Percentiles rank a stretch among this genome's conserved stretches.
Evolutionary conservation across 176 grass and related monocot genomes (phyloP).

Genomic region (Cocos nucifera): DNA sequence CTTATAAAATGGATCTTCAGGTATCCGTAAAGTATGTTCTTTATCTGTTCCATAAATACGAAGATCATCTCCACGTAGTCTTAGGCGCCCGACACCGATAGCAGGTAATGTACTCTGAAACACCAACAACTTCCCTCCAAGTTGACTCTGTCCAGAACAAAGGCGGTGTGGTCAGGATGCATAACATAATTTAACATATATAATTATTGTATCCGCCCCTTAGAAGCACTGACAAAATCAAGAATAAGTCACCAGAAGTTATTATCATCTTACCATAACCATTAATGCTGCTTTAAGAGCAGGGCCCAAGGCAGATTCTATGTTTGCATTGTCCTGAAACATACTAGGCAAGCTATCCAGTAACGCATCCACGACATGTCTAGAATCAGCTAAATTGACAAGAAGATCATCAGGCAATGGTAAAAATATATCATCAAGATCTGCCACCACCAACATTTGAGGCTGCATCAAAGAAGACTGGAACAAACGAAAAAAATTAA

Average conservation of each 20-base stretch:
- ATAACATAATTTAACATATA: no score
- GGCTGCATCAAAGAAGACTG: slow-evolving; percentile 88
- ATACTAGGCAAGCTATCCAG: slow-evolving; percentile 93
- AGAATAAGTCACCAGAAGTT: background rate
- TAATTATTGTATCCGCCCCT: no score
- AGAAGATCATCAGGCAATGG: slow-evolving; percentile 94
- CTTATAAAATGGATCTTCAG: slow-evolving; percentile 96
- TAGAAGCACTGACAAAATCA: no score
- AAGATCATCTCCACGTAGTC: slow-evolving; percentile 83
- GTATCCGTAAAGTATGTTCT: slow-evolving; percentile 66
- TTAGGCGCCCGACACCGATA: slow-evolving; percentile 70
- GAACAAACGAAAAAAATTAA: slow-evolving; percentile 20
- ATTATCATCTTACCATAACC: slow-evolving; percentile 65
- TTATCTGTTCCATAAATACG: slow-evolving; percentile 91
- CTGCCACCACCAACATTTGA: slow-evolving; percentile 91
- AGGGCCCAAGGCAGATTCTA: slow-evolving; percentile 88
- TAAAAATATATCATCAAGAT: slow-evolving; percentile 84
- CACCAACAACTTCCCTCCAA: slow-evolving; percentile 77
- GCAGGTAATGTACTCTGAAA: slow-evolving; percentile 97
- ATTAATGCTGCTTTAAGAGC: slow-evolving; percentile 92
- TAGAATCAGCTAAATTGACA: slow-evolving; percentile 87
- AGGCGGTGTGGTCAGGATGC: no score
- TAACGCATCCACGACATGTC: slow-evolving; percentile 69
- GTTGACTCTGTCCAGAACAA: slow-evolving; percentile 56
- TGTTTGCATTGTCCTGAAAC: slow-evolving; percentile 80